Evolutionary conservation across 495 filamentous ascomycete genomes (phyloP), one percentile per base, ranked within the genome.

Genomic region (Penicillium maclennaniae): DNA sequence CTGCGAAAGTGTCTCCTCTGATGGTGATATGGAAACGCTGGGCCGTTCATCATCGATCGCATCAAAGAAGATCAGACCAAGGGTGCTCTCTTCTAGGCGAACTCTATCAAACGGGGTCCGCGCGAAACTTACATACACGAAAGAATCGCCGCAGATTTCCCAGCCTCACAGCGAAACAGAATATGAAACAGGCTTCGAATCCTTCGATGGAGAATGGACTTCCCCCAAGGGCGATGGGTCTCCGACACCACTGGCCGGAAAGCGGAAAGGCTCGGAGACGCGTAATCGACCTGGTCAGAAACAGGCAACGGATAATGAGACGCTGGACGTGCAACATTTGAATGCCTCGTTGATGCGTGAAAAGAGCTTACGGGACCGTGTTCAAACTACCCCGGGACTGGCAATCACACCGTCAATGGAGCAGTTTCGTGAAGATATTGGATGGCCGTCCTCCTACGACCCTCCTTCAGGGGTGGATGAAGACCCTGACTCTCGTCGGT

Each of bases 1-100:
- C 12, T 76, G 70, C 20, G 88, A 92, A 63, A 79, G 73, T 9
- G 73, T 78, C 20, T 82, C 79, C 3, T 83, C 84, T 0, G 85
- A 87, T 49, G 82, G 79, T 31, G 85, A 87, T 25, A 81, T 79
- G 4, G 70, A 81, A 31, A 75, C 75, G 1, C 73, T 79, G 4
- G 61, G 62, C 49, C 81, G 43, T 28, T 78, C 79, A 28, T 56
- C 65, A 19, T 65, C 55, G 37, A 60, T 60, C 2, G 39, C 57
- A 7, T 46, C 62, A 15, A 69, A 62, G 38, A 65, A 63, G 10
- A 55, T 60, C 16, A 63, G 58, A 45, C 73, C 76, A 49, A 74
- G 52, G 20, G 31, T 34, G 26, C 51, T 49, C 9, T 44, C 40
- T 14, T 49, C 47, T 16, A 60, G 47, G 49, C 45, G 45, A 61